Evolutionary conservation across 108 stramenopile species (phyloP).

Genomic region (Nitzschia putrida): DNA sequence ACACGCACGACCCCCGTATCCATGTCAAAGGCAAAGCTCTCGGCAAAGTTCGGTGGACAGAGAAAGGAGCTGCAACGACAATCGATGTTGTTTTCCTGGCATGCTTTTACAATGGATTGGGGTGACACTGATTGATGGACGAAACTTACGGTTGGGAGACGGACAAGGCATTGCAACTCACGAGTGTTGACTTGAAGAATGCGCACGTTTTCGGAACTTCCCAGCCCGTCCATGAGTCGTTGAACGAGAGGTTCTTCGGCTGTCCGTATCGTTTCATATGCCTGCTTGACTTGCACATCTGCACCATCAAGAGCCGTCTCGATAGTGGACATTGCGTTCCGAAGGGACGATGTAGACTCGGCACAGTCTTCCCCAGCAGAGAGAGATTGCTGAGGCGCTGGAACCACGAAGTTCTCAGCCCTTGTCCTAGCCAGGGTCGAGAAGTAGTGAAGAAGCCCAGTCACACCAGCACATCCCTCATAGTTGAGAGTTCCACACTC

Average conservation of each 20-base stretch:
- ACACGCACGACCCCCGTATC: conserved; percentile 63
- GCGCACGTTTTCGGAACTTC: conserved; percentile 7
- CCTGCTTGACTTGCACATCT: not conserved
- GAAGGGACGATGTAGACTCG: not conserved
- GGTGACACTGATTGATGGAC: conserved; percentile 51
- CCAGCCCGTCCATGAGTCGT: conserved; percentile 17
- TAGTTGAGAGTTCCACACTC: conserved; percentile 79
- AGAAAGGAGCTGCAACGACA: conserved; percentile 72
- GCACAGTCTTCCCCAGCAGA: not conserved
- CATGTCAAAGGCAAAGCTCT: conserved; percentile 33
- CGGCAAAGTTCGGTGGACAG: conserved; percentile 46
- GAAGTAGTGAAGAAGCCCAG: conserved; percentile 63
- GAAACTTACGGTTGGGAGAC: conserved; percentile 71
- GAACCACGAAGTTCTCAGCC: not conserved
- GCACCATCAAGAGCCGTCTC: not conserved
- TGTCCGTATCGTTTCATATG: conserved; percentile 18
- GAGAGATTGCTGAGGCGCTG: not conserved
- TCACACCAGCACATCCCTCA: conserved; percentile 78
- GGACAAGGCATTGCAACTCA: not conserved
- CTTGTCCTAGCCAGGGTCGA: conserved; percentile 7
- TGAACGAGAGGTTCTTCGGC: conserved; percentile 29
- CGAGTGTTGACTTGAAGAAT: not conserved
- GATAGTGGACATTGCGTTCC: not conserved
- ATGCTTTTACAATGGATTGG: conserved; percentile 50
- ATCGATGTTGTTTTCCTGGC: conserved; percentile 48